Percentiles rank a stretch among this genome's conserved stretches.
Conservation (phyloP, 306 rosid species). For the Cercis canadensis region DNA sequence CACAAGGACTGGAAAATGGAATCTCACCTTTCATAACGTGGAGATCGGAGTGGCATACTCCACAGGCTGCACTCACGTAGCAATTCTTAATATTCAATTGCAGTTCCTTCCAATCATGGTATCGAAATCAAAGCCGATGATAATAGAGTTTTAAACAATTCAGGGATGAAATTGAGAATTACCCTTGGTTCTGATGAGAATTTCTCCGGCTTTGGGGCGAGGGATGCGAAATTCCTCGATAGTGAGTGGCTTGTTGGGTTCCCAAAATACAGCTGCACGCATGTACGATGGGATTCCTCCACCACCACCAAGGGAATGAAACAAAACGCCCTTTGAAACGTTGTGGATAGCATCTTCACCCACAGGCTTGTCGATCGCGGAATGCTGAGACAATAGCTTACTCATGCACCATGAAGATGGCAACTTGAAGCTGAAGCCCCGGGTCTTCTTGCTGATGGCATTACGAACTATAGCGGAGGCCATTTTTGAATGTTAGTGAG, state of each 20-base stretch:
- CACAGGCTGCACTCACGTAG: constrained; percentile 65
- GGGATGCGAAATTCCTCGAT: constrained; percentile 85
- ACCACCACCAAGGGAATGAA: constrained; percentile 40
- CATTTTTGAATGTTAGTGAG: constrained; percentile 30
- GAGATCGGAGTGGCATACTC: constrained; percentile 98
- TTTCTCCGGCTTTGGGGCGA: constrained; percentile 85
- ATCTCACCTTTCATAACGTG: constrained; percentile 91
- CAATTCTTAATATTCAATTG: no score
- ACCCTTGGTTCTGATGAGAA: constrained; percentile 90
- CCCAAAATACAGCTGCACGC: constrained; percentile 85
- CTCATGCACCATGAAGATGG: constrained; percentile 10
- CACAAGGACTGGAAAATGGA: constrained; percentile 87
- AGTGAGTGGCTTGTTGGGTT: constrained; percentile 83
- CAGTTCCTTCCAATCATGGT: neutral
- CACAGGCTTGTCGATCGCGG: neutral
- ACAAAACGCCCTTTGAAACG: constrained; percentile 15
- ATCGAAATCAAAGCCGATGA: neutral
- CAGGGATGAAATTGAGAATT: neutral
- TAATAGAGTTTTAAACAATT: neutral
- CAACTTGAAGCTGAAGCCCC: constrained; percentile 17
- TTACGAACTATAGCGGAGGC: constrained; percentile 41
- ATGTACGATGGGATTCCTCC: constrained; percentile 71
- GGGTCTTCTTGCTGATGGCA: constrained; percentile 25
- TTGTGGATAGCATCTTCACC: constrained; percentile 1
- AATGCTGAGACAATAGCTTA: constrained; percentile 6